phyloP scores from a whole-genome alignment of 1,284 basidiomycete species.

The Papiliotrema terrestris region DNA sequence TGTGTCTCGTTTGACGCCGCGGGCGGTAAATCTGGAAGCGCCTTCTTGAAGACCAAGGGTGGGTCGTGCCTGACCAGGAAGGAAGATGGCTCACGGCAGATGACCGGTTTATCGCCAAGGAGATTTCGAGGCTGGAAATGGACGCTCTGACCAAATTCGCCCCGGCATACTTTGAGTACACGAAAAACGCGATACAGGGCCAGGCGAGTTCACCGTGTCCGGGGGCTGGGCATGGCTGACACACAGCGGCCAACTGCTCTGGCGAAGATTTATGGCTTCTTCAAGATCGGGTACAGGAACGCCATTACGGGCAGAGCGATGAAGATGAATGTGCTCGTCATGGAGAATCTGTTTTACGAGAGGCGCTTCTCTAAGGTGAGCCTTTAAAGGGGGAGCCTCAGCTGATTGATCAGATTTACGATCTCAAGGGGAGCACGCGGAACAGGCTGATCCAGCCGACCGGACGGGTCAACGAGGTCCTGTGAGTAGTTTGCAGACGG shows the following conservation, averaged over 20 bases:
- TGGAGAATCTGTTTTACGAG: conserved; percentile 97
- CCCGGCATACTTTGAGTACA: conserved; percentile 96
- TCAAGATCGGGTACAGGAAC: conserved; percentile 89
- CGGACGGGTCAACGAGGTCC: conserved; percentile 85
- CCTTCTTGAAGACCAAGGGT: conserved; percentile 94
- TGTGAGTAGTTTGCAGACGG: conserved; percentile 45
- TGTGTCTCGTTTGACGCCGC: conserved; percentile 95
- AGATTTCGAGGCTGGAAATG: conserved; percentile 85
- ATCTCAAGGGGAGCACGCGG: conserved; percentile 87
- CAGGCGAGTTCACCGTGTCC: conserved; percentile 55
- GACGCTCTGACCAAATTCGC: conserved; percentile 96
- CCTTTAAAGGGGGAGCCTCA: too few relatives aligned
- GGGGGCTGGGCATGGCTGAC: conserved; percentile 21
- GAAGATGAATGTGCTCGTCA: conserved; percentile 92
- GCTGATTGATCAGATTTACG: conserved; percentile 91
- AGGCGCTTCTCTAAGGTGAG: conserved; percentile 75
- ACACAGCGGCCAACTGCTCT: conserved; percentile 81
- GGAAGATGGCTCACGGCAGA: conserved; percentile 55
- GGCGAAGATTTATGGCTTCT: conserved; percentile 97
- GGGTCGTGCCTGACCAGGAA: conserved; percentile 9
- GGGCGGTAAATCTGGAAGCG: conserved; percentile 95
- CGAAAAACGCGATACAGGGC: conserved; percentile 67
- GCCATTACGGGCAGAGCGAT: conserved; percentile 71
- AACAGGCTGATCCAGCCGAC: conserved; percentile 89
- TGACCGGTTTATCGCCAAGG: conserved; percentile 97